These are phyloP conservation scores for Xerocomellus dryophilus DNA, from an alignment of 768 basidiomycete species.

Conservation along the genomic window DNA sequence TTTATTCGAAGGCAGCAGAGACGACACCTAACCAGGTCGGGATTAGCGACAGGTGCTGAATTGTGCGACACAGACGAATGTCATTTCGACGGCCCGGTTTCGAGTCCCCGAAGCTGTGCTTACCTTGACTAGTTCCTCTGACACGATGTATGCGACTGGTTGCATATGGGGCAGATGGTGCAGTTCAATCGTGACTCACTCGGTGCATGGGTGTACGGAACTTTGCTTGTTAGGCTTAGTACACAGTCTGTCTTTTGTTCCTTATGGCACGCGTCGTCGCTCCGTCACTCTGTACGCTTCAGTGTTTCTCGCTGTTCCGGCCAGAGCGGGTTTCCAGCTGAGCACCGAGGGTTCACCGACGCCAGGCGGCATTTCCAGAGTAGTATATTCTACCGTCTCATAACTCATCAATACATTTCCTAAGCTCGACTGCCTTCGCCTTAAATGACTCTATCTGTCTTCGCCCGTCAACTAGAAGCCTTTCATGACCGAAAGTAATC, in stretches of 20 bases:
- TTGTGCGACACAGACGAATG: background rate
- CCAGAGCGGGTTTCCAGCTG: no score
- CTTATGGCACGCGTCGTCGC: no score
- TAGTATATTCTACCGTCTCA: background rate
- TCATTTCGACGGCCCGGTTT: background rate
- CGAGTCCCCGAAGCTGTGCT: background rate
- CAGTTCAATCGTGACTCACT: no score
- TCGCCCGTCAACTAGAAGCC: constrained; percentile 51
- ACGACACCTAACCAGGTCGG: constrained; percentile 37
- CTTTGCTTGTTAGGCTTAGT: no score
- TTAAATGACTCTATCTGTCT: constrained; percentile 48
- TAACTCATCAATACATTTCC: constrained; percentile 36
- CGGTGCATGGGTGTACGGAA: no score
- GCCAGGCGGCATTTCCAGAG: no score
- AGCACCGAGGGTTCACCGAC: no score
- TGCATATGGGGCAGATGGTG: no score
- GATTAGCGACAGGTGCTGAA: background rate
- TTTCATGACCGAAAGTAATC: constrained; percentile 64
- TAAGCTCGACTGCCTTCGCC: constrained; percentile 40
- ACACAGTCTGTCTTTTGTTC: no score
- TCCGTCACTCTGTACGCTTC: no score
- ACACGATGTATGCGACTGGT: constrained; percentile 50
- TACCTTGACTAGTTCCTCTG: constrained; percentile 56
- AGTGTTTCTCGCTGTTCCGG: no score
- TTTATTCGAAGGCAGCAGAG: constrained; percentile 66